Evolutionary conservation across 2,329 filamentous ascomycete species (phyloP), one percentile per base, ranked within the genome.

Genomic region (Nannizziopsis barbatae): DNA sequence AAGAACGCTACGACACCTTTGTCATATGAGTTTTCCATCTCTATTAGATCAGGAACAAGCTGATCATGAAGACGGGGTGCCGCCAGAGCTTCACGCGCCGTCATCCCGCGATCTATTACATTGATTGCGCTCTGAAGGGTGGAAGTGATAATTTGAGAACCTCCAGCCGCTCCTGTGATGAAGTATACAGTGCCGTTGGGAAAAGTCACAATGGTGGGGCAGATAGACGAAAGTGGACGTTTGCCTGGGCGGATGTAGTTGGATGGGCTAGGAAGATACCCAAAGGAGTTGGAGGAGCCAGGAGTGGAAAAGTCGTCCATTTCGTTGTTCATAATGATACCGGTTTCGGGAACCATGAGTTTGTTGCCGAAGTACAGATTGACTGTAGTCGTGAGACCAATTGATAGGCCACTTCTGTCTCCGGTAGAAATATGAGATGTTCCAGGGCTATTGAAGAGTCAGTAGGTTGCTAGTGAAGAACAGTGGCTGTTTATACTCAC

Each of bases 251-350:
- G 76, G 62, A 95, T 80, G 62, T 80, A 95, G 72, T 96, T 95
- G 39, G 81, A 76, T 3, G 80, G 77, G 0, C 79, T 82, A 1
- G 90, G 88, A 39, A 82, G 76, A 68, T 87, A 95, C 45, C 87
- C 88, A 62, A 95, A 96, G 20, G 81, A 79, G 62, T 95, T 95
- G 50, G 73, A 75, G 1, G 75, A 70, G 46, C 79, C 79, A 0
- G 90, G 89, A 58, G 94, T 88, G 42, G 82, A 86, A 70, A 95
- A 95, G 69, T 94, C 87, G 65, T 77, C 72, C 75, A 77, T 77
- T 55, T 77, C 71, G 53, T 76, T 71, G 55, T 77, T 77, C 71
- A 93, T 78, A 48, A 93, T 86, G 50, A 95, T 75, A 14, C 89
- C 89, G 0, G 87, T 89, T 56, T 83, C 76, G 0, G 87, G 86